A percentile compares a stretch with the other conserved stretches of the same genome.
These are phyloP conservation scores for Brassica nigra DNA, from an alignment of 345 rosid species.

Conservation along the genomic window DNA sequence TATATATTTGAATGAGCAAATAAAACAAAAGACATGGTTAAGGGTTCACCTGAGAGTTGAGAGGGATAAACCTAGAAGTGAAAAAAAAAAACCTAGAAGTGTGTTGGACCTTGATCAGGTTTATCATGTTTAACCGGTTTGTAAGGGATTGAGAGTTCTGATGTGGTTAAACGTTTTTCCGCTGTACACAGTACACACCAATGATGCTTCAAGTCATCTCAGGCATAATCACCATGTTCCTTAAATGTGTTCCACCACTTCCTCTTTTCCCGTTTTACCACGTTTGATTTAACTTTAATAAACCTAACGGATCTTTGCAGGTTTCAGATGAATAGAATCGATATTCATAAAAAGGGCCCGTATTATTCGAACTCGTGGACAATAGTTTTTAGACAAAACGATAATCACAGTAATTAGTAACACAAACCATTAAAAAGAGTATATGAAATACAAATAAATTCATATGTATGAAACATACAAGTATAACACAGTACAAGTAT, in stretches of 20 bases:
- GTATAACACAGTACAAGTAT: constrained; percentile 17
- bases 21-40: background rate
- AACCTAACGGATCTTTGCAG: background rate
- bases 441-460: constrained; percentile 5
- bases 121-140: constrained; percentile 74
- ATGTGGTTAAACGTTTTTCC: constrained; percentile 30
- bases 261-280: background rate
- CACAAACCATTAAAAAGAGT: constrained; percentile 6
- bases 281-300: background rate
- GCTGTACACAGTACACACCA: constrained; percentile 29
- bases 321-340: background rate
- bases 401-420: background rate
- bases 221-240: constrained; percentile 52
- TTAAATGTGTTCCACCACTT: constrained; percentile 59
- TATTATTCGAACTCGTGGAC: background rate
- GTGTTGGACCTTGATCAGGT: constrained; percentile 71
- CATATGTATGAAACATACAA: constrained; percentile 26
- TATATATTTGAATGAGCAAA: too few relatives aligned
- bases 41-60: constrained; percentile 49
- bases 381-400: background rate
- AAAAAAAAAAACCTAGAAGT: too few relatives aligned
- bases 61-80: constrained; percentile 83
- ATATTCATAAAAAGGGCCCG: background rate
- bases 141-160: constrained; percentile 57
- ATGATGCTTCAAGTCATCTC: constrained; percentile 35